Conservation (phyloP, 176 grass and related monocot species). For the Dactylis glomerata region DNA sequence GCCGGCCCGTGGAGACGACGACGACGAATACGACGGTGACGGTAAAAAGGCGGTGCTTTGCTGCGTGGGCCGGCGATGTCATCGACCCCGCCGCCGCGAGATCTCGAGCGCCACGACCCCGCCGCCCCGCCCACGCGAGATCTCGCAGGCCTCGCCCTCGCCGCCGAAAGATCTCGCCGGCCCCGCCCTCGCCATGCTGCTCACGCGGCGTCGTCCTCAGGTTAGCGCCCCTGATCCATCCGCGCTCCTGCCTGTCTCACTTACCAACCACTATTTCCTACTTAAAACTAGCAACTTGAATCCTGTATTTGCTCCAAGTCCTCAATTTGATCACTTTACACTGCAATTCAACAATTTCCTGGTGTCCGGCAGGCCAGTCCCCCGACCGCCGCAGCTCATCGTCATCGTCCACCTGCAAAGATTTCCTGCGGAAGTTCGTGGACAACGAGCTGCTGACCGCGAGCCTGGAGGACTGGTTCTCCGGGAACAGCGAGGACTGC, state of each 20-base stretch:
- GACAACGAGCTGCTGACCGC: slow-evolving; percentile 79
- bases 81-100: slow-evolving; percentile 8
- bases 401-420: slow-evolving; percentile 73
- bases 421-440: slow-evolving; percentile 90
- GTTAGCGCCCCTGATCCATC: background rate
- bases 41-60: background rate
- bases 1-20: background rate
- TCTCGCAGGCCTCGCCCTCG: background rate
- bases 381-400: slow-evolving; percentile 61
- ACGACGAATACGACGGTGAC: background rate
- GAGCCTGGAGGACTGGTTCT: slow-evolving; percentile 83
- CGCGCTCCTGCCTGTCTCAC: background rate
- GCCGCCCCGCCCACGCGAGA: slow-evolving; percentile 7
- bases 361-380: slow-evolving; percentile 46
- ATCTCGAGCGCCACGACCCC: slow-evolving; percentile 1
- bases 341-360: background rate
- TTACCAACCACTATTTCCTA: background rate
- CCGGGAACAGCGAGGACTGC: slow-evolving; percentile 49
- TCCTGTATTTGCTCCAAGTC: background rate
- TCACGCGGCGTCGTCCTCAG: background rate
- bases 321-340: background rate
- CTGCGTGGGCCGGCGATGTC: background rate
- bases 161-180: slow-evolving; percentile 13
- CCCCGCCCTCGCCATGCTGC: background rate
- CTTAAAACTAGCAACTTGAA: background rate